Evolutionary conservation across 768 basidiomycete species (phyloP), one percentile per base, ranked within the genome.

Genomic region (Podaxis sp.): DNA sequence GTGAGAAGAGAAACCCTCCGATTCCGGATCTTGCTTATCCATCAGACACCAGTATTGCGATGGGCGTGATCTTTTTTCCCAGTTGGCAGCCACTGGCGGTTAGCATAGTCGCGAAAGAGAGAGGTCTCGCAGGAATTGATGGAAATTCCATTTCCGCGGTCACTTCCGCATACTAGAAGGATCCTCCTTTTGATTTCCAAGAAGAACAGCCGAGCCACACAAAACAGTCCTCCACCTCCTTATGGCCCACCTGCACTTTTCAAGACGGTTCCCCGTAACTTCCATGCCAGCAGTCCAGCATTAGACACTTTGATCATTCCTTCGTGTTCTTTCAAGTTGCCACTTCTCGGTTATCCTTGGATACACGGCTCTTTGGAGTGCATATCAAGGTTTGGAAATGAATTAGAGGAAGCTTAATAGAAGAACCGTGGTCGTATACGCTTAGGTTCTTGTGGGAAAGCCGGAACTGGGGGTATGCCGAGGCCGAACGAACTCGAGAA

Each of bases 21-120:
- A 13, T 26, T 20, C 37, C 54, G 54, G 54, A 56, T 56, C 54
- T 56, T 28, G 37, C 54, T 56, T 24, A 56, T 56, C 38, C 4
- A 30, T 28, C 12, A 53, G 30, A 17, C n/a, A 0, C 26, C 2
- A 30, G 11, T 36, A 28, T 26, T 33, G 33, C 30, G 30, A 28
- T 53, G 30, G 33, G 30, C 30, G 17, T 8, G 0, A 17, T n/a
- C 17, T 41, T 12, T 12, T 41, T 12, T 13, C 12, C 17, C 40
- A 13, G 40, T 41, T 41, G 12, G 10, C 6, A 41, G 13, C 40
- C 10, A 41, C 12, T n/a, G 15, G 41, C 49, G 4, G 49, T 24
- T 20, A 12, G 11, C 8, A 17, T 10, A 33, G 33, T 33, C 1
- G 33, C 33, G 33, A 33, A 8, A 33, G 1, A 33, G 33, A 10